Percentiles rank a stretch among this genome's conserved stretches.
phyloP scores from a whole-genome alignment of 495 filamentous ascomycete species.

The Podospora sp. region DNA sequence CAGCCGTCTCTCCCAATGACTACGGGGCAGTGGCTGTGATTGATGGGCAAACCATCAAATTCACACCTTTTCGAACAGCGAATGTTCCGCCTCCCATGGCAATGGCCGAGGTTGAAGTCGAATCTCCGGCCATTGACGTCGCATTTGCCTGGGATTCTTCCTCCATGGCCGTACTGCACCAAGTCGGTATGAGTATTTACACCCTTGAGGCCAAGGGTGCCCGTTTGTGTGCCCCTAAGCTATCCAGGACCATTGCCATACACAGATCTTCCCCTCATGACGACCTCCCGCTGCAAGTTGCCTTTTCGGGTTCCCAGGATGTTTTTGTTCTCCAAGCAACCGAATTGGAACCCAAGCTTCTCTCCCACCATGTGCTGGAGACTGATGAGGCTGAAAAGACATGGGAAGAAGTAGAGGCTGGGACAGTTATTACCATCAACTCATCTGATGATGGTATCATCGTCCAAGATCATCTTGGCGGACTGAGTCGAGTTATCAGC shows the following conservation, averaged over 20 bases:
- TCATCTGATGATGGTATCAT: constrained; percentile 27
- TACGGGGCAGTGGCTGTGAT: constrained; percentile 83
- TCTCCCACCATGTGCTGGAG: constrained; percentile 12
- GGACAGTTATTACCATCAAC: constrained; percentile 21
- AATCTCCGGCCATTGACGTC: constrained; percentile 69
- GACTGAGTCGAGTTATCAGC: constrained; percentile 29
- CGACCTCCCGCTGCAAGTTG: constrained; percentile 31
- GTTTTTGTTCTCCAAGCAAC: constrained; percentile 31
- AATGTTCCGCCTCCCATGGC: constrained; percentile 95
- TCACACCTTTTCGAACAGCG: constrained; percentile 80
- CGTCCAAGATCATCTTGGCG: constrained; percentile 43
- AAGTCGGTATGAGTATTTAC: constrained; percentile 63
- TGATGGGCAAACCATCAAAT: constrained; percentile 77
- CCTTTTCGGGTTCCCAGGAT: constrained; percentile 26
- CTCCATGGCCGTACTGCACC: constrained; percentile 73
- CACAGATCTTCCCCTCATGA: constrained; percentile 16
- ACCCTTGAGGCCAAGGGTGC: constrained; percentile 59
- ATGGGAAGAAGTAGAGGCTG: constrained; percentile 24
- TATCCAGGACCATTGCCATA: constrained; percentile 33
- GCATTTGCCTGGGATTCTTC: constrained; percentile 67
- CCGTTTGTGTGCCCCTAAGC: constrained; percentile 37
- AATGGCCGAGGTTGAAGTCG: constrained; percentile 68
- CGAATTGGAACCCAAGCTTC: constrained; percentile 21
- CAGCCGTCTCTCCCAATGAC: constrained; percentile 72
- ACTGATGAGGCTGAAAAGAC: neutral